Base-by-base conservation (phyloP, 2,329 filamentous ascomycete genomes). In the Botrytis paeoniae region DNA sequence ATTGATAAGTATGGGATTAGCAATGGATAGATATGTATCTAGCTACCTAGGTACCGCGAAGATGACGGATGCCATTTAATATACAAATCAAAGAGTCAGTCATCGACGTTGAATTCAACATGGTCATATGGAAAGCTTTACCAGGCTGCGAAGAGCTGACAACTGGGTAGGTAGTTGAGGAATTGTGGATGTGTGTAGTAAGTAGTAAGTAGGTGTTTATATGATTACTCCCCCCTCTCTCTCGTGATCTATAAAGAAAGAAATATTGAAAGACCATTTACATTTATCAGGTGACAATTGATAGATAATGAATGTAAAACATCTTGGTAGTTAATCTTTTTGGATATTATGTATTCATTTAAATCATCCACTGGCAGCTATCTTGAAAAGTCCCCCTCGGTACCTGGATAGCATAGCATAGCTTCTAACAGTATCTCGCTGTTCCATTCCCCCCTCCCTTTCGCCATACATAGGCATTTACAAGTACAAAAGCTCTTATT, bases 1-100 rank as follows among this genome's bases (percentile, higher is more conserved):
- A 16, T 7, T n/a, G 3, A n/a, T 0, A 6, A n/a, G 25, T 16
- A 12, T n/a, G 12, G 12, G 3, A n/a, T 7, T n/a, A 7, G 5
- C 25, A 12, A 16, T 54, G 48, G 25, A n/a, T 54, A 16, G 1
- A n/a, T 7, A 3, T 7, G 3, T 7, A 54, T 12, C 4, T 6
- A n/a, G 48, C 48, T n/a, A 51, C 48, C 48, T n/a, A n/a, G 25
- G 20, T 22, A 22, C 22, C 51, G 45, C 22, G 22, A 48, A 25
- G 22, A 48, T 48, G 4, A 10, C 12, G 22, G 22, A 43, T 25
- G 4, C 4, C 45, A 48, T 12, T 48, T 48, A 9, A 48, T 48
- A 12, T 25, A 5, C 22, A 4, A 48, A 48, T 12, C 10, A 8
- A 48, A 48, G 45, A 25, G 45, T 10, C 9, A 25, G 9, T 22